These are phyloP conservation scores for Fusarium musae DNA, from an alignment of 2,329 filamentous ascomycete species.

Conservation along the genomic window DNA sequence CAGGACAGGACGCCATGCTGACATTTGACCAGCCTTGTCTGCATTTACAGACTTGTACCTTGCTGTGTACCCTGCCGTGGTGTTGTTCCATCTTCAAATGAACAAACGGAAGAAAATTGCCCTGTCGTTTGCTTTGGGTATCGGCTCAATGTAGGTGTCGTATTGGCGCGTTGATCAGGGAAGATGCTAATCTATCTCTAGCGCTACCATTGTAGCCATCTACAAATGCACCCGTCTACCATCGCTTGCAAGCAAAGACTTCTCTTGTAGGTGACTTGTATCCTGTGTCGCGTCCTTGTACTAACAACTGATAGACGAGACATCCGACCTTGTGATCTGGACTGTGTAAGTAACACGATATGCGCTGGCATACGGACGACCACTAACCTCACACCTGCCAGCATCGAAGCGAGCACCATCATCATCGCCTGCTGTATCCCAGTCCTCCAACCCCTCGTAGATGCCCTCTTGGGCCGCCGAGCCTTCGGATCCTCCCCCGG, in stretches of 20 bases:
- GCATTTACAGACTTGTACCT: conserved; percentile 55
- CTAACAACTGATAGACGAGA: conserved; percentile 40
- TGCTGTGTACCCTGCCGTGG: conserved; percentile 53
- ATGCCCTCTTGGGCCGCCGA: conserved; percentile 38
- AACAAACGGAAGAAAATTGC: conserved; percentile 54
- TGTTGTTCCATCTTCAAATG: conserved; percentile 53
- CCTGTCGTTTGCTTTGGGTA: conserved; percentile 51
- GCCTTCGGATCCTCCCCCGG: conserved; percentile 28
- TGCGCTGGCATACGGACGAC: background rate
- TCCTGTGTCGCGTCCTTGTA: fast-evolving
- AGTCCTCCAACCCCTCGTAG: conserved; percentile 48
- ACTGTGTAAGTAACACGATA: conserved; percentile 50
- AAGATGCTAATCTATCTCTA: background rate
- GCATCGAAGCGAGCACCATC: conserved; percentile 49
- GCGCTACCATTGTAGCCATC: conserved; percentile 44
- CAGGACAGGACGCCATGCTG: background rate
- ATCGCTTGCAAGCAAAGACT: conserved; percentile 40
- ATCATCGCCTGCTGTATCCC: conserved; percentile 52
- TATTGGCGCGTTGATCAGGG: fast-evolving
- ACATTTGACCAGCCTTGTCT: conserved; percentile 43
- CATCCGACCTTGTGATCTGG: conserved; percentile 58
- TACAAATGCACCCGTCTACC: conserved; percentile 52
- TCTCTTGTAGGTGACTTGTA: conserved; percentile 29
- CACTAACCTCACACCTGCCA: background rate
- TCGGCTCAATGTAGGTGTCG: conserved; percentile 51